These are phyloP conservation scores for Fusarium sp. DNA, from an alignment of 2,329 filamentous ascomycete genomes.

Conservation along the genomic window DNA sequence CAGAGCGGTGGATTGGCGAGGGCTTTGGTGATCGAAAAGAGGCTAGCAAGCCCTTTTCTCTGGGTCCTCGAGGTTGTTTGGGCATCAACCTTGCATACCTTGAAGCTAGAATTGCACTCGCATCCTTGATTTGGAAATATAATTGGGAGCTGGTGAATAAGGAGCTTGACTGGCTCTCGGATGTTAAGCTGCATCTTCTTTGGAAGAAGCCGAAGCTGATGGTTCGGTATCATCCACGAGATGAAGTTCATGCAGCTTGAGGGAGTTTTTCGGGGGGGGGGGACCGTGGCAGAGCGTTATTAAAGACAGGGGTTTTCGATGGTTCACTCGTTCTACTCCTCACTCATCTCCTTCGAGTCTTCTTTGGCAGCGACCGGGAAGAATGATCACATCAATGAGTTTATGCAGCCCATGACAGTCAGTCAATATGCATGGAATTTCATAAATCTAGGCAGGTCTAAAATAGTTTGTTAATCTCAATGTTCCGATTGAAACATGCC, in stretches of 20 bases:
- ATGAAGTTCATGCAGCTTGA: background rate
- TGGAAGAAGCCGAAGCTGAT: background rate
- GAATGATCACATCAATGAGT: background rate
- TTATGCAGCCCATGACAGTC: background rate
- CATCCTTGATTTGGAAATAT: slow-evolving; percentile 1
- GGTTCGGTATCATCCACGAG: background rate
- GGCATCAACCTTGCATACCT: slow-evolving; percentile 23
- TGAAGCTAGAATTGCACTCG: background rate
- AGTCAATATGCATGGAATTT: background rate
- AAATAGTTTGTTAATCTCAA: background rate
- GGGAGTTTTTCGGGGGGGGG: too few relatives aligned
- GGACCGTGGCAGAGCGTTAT: too few relatives aligned
- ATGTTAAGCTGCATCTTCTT: background rate
- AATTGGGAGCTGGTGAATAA: slow-evolving; percentile 11
- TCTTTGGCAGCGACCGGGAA: background rate
- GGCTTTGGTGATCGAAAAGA: slow-evolving; percentile 8
- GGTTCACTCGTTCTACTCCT: too few relatives aligned
- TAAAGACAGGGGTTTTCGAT: too few relatives aligned
- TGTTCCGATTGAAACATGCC: background rate
- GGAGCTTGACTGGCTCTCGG: background rate
- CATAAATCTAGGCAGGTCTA: background rate
- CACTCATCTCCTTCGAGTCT: background rate
- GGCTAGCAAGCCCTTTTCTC: slow-evolving; percentile 9
- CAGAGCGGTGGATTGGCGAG: slow-evolving; percentile 16
- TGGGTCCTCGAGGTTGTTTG: slow-evolving; percentile 3